Percentiles rank a stretch among this genome's conserved stretches.
phyloP scores from a whole-genome alignment of 2,329 filamentous ascomycete species.

The Epichloe amarillans region DNA sequence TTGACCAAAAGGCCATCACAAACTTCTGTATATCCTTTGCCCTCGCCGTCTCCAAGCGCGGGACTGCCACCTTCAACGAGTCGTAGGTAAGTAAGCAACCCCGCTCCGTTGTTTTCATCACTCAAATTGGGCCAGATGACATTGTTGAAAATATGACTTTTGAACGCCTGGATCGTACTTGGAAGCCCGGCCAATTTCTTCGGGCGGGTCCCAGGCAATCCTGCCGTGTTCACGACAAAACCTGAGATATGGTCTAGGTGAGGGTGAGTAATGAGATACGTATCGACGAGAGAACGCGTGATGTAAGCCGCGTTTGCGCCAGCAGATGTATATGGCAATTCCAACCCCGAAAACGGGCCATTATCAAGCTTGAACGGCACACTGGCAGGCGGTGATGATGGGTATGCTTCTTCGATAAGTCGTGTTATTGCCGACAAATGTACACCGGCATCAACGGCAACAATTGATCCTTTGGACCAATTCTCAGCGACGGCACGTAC shows the following conservation, averaged over 20 bases:
- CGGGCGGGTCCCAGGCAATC: slow-evolving; percentile 63
- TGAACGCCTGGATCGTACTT: slow-evolving; percentile 82
- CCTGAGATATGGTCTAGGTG: slow-evolving; percentile 90
- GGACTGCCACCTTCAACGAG: slow-evolving; percentile 81
- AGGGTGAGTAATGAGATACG: slow-evolving; percentile 90
- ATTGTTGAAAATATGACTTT: slow-evolving; percentile 93
- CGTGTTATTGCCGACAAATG: slow-evolving; percentile 75
- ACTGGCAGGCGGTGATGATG: slow-evolving; percentile 15
- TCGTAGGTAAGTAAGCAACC: slow-evolving; percentile 79
- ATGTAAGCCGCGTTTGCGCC: slow-evolving; percentile 72
- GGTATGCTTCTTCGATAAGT: slow-evolving; percentile 51
- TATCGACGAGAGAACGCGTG: slow-evolving; percentile 66
- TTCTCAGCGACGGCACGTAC: slow-evolving; percentile 67
- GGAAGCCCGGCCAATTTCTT: slow-evolving; percentile 81
- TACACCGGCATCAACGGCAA: slow-evolving; percentile 90
- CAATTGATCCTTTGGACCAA: slow-evolving; percentile 70
- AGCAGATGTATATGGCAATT: slow-evolving; percentile 51
- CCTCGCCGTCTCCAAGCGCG: slow-evolving; percentile 66
- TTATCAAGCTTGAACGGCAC: slow-evolving; percentile 40
- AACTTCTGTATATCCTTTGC: slow-evolving; percentile 74
- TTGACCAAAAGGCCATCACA: slow-evolving; percentile 84
- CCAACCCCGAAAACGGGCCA: slow-evolving; percentile 71
- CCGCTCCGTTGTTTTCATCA: slow-evolving; percentile 89
- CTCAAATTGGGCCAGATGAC: slow-evolving; percentile 95
- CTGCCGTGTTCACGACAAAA: slow-evolving; percentile 86